Evolutionary conservation across 208 protist species (phyloP).

Genomic region (Trypanosoma cruzi): DNA sequence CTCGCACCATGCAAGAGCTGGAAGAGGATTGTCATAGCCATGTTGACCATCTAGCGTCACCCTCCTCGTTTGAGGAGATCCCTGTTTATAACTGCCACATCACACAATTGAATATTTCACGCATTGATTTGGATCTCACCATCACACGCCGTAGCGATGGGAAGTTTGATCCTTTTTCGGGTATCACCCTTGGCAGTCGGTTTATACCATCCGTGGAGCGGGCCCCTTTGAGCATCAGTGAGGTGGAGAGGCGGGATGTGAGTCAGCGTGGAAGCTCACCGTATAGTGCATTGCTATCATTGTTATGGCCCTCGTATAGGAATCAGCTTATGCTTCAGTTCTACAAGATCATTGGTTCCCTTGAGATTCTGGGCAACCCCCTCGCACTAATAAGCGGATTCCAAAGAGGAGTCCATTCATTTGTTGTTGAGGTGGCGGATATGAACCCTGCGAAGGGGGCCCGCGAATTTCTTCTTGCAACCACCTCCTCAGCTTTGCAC

Average conservation of each 20-base stretch:
- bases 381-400: slow-evolving; percentile 54
- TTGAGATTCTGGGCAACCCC: slow-evolving; percentile 80
- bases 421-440: slow-evolving; percentile 38
- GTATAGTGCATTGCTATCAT: slow-evolving; percentile 15
- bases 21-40: not conserved
- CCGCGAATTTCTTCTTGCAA: slow-evolving; percentile 48
- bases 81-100: slow-evolving; percentile 44
- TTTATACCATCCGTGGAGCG: slow-evolving; percentile 60
- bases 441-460: slow-evolving; percentile 46
- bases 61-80: not conserved
- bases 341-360: slow-evolving; percentile 74
- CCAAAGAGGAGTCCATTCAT: slow-evolving; percentile 55
- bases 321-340: slow-evolving; percentile 68
- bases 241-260: slow-evolving; percentile 33
- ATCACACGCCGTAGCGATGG: slow-evolving; percentile 48
- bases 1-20: not conserved
- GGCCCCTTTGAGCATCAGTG: slow-evolving; percentile 35
- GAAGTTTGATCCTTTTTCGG: slow-evolving; percentile 51
- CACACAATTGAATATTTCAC: slow-evolving; percentile 41
- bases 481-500: slow-evolving; percentile 72
- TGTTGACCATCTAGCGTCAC: not conserved
- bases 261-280: slow-evolving; percentile 41
- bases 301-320: slow-evolving; percentile 61
- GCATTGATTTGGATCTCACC: slow-evolving; percentile 42
- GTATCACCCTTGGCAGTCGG: slow-evolving; percentile 28